These are phyloP conservation scores for Trichoderma citrinoviride DNA, from an alignment of 2,329 filamentous ascomycete genomes.

Conservation along the genomic window DNA sequence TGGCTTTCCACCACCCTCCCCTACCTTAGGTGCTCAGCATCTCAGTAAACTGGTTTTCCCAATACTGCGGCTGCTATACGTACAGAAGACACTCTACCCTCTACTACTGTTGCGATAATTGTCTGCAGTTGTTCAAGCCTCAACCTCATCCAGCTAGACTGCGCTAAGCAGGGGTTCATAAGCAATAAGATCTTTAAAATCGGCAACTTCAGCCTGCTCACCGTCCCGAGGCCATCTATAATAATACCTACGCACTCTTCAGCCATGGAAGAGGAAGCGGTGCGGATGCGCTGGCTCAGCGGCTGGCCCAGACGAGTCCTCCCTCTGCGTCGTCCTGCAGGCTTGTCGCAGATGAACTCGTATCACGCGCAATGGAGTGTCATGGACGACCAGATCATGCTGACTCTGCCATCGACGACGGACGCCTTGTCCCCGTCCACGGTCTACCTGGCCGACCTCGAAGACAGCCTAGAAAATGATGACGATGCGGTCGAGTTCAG, in stretches of 20 bases:
- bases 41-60: too few relatives aligned
- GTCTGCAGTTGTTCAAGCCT: too few relatives aligned
- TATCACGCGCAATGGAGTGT: conserved; percentile 10
- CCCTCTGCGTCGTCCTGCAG: background rate
- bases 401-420: background rate
- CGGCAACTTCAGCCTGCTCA: too few relatives aligned
- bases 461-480: background rate
- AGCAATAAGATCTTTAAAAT: too few relatives aligned
- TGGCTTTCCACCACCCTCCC: too few relatives aligned
- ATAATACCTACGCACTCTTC: background rate
- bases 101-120: too few relatives aligned
- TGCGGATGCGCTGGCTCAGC: conserved; percentile 7
- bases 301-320: conserved; percentile 3
- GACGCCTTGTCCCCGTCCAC: background rate
- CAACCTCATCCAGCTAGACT: too few relatives aligned
- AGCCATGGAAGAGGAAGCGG: background rate
- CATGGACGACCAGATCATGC: conserved; percentile 18
- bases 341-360: background rate
- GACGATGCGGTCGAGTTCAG: background rate
- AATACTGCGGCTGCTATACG: too few relatives aligned
- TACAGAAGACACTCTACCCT: too few relatives aligned
- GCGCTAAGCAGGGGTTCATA: too few relatives aligned
- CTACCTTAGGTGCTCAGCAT: too few relatives aligned
- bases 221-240: too few relatives aligned
- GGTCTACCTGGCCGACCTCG: background rate